Evolutionary conservation across 106 monocot species (phyloP), one percentile per base, ranked within the genome.

Genomic region (Dactylorhiza incarnata): DNA sequence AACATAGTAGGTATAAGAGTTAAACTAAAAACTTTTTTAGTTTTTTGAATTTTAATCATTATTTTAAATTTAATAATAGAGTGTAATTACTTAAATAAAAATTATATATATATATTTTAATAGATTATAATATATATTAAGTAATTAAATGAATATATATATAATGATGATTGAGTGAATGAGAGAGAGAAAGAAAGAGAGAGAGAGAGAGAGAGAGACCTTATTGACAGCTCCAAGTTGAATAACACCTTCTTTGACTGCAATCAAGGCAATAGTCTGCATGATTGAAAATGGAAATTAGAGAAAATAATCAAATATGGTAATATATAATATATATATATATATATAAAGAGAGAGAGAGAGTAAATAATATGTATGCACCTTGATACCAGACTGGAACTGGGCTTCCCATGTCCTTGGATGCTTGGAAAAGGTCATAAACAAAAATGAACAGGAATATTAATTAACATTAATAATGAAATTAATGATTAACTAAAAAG

Each of bases 371-470:
- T 48, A 9, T 10, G 37, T 37, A n/a, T 48, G 37, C 26, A 94
- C 99, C 99, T 99, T 86, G 81, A 99, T 88, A 47, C 99, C 99
- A 54, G 91, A 87, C 78, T 92, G 99, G 82, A 99, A 99, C 89
- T 99, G 99, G 78, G 99, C 94, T 81, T 94, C 94, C 99, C 99
- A 99, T 77, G 94, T 99, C 86, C 92, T 99, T 79, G 99, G 99
- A 52, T 94, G 91, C 99, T 99, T 89, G 54, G 68, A 81, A 63
- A 23, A 61, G 47, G 49, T 56, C 29, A 49, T 68, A 14, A 66
- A 47, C 9, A 26, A 79, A 73, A 19, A 58, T 17, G 19, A 20
- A 56, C 11, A 23, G 45, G 49, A 19, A 9, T 54, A n/a, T 61
- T 45, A 58, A 9, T n/a, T 14, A 55, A 1, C 7, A 26, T 37